Evolutionary conservation across 2,329 filamentous ascomycete genomes (phyloP).

Genomic region (Boeremia lycopersici): DNA sequence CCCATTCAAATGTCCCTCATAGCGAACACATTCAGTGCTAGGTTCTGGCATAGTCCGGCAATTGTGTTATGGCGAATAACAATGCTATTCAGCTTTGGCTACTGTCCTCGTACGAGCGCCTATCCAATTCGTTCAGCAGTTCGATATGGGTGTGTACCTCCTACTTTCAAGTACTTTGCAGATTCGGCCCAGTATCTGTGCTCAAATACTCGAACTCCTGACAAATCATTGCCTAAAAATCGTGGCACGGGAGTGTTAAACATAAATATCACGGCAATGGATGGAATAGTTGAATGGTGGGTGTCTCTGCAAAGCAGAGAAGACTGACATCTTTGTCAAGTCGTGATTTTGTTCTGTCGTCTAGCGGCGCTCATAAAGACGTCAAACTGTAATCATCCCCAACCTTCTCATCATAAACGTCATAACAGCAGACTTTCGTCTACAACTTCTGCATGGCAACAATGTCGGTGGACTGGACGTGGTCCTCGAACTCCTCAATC

Average conservation of each 20-base stretch:
- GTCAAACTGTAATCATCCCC: conserved; percentile 35
- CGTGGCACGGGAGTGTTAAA: background rate
- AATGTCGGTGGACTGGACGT: conserved; percentile 95
- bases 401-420: conserved; percentile 33
- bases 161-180: too few species aligned
- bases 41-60: background rate
- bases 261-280: background rate
- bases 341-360: conserved; percentile 35
- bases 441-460: conserved; percentile 59
- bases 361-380: conserved; percentile 43
- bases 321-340: conserved; percentile 31
- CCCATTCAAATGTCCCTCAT: background rate
- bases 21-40: background rate
- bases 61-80: background rate
- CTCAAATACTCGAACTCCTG: too few species aligned
- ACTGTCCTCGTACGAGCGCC: conserved; percentile 1
- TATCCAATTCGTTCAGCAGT: background rate
- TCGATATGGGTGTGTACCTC: too few species aligned
- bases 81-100: background rate
- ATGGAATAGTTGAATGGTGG: background rate
- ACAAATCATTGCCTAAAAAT: too few species aligned
- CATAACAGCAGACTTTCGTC: conserved; percentile 24
- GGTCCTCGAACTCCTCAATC: conserved; percentile 88
- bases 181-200: too few species aligned
- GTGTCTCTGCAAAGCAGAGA: conserved; percentile 22